Evolutionary conservation across 768 basidiomycete genomes (phyloP).

Genomic region (Lentinula detonsa): DNA sequence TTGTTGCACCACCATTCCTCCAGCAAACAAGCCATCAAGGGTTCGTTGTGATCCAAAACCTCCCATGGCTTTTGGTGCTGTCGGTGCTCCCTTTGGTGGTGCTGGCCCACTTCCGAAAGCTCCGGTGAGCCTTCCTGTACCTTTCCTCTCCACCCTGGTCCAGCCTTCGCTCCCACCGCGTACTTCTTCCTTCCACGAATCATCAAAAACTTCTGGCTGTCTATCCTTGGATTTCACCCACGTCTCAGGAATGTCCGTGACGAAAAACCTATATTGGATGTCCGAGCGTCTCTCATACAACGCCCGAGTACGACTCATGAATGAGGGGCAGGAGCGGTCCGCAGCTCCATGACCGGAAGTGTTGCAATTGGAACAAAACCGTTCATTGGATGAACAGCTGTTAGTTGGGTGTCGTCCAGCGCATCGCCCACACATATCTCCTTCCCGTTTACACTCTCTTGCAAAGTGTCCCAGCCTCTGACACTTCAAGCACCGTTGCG

Average conservation of each 20-base stretch:
- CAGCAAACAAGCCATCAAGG: too few relatives aligned
- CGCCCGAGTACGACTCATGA: constrained; percentile 6
- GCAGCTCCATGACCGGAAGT: constrained; percentile 20
- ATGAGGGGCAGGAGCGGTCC: constrained; percentile 17
- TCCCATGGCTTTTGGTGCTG: not conserved
- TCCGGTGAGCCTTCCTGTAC: not conserved
- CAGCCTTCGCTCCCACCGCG: not conserved
- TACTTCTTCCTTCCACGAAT: not conserved
- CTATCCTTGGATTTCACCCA: not conserved
- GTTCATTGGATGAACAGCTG: constrained; percentile 9
- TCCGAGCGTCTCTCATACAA: constrained; percentile 10
- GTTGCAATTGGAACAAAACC: constrained; percentile 19
- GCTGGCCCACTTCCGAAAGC: not conserved
- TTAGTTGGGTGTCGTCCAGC: constrained; percentile 13
- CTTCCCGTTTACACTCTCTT: constrained; percentile 6
- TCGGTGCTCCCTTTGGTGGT: not conserved
- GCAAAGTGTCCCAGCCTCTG: constrained; percentile 16
- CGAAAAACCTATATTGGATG: constrained; percentile 12
- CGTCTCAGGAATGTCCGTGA: not conserved
- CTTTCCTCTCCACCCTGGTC: not conserved
- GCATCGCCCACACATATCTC: constrained; percentile 12
- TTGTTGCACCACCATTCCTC: too few relatives aligned
- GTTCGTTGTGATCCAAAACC: not conserved
- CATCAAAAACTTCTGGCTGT: not conserved
- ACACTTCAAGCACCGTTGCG: constrained; percentile 19